Conservation (phyloP, 768 basidiomycete species). For the Boletus vinaceobasis region DNA sequence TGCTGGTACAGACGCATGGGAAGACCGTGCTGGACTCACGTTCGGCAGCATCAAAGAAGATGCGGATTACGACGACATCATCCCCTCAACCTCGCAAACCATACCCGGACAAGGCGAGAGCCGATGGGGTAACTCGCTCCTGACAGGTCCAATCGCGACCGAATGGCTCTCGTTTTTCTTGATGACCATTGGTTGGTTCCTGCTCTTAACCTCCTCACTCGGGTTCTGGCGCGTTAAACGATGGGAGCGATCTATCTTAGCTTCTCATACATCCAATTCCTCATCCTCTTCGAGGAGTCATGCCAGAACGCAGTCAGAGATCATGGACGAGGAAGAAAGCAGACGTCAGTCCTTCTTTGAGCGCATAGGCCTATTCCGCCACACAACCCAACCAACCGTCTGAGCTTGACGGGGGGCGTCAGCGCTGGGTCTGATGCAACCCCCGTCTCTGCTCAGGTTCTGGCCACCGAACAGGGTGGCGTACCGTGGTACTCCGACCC, state of each 20-base stretch:
- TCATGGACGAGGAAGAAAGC: constrained; percentile 25
- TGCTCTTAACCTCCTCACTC: constrained; percentile 85
- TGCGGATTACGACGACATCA: constrained; percentile 39
- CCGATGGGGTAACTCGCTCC: constrained; percentile 38
- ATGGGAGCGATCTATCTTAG: constrained; percentile 77
- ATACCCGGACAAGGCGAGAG: constrained; percentile 5
- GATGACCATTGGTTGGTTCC: constrained; percentile 89
- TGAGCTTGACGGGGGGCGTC: constrained; percentile 4
- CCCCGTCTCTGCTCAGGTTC: constrained; percentile 19
- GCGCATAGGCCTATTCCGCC: constrained; percentile 24
- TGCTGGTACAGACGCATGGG: constrained; percentile 30
- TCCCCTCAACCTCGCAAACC: constrained; percentile 8
- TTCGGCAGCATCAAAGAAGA: constrained; percentile 46
- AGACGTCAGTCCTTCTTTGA: constrained; percentile 29
- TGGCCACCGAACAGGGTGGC: constrained; percentile 31
- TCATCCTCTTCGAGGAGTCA: constrained; percentile 38
- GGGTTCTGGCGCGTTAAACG: constrained; percentile 89
- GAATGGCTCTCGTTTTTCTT: constrained; percentile 96
- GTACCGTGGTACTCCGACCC: constrained; percentile 38
- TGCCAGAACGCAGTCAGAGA: constrained; percentile 23
- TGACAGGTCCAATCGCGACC: constrained; percentile 66
- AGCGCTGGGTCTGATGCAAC: constrained; percentile 6
- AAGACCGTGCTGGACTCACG: constrained; percentile 33
- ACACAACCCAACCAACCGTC: constrained; percentile 6
- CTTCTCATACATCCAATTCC: constrained; percentile 35